Percentiles rank a stretch among this genome's conserved stretches.
phyloP scores from a whole-genome alignment of 1,284 basidiomycete species.

The Sanguinoderma infundibulare region DNA sequence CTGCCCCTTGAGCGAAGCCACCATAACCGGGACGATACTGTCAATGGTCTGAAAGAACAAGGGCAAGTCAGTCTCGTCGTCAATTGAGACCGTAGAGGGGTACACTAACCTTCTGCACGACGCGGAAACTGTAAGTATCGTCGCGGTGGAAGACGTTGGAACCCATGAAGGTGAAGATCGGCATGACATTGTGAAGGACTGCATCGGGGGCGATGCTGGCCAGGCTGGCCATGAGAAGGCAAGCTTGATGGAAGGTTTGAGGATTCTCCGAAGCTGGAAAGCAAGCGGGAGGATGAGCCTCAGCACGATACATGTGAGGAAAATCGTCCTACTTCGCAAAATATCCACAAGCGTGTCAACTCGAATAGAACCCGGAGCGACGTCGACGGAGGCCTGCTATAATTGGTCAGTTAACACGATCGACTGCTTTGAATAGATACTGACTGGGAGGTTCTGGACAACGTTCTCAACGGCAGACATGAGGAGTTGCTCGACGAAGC shows the following conservation, averaged over 20 bases:
- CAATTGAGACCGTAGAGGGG: neutral
- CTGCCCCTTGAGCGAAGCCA: slow-evolving; percentile 68
- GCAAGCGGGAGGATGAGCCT: slow-evolving; percentile 2
- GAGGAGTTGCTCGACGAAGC: slow-evolving; percentile 86
- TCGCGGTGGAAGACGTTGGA: slow-evolving; percentile 96
- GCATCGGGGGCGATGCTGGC: slow-evolving; percentile 88
- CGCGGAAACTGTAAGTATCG: slow-evolving; percentile 93
- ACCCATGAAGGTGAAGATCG: slow-evolving; percentile 99
- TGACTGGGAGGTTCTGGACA: slow-evolving; percentile 65
- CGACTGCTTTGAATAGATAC: slow-evolving; percentile 19
- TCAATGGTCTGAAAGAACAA: slow-evolving; percentile 73
- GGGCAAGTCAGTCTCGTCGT: neutral
- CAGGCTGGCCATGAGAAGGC: slow-evolving; percentile 88
- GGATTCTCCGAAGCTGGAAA: slow-evolving; percentile 83
- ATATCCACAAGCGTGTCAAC: slow-evolving; percentile 87
- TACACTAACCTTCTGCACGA: slow-evolving; percentile 82
- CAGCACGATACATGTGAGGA: neutral
- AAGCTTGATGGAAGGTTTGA: slow-evolving; percentile 92
- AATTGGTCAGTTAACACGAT: neutral
- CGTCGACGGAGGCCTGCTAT: slow-evolving; percentile 36
- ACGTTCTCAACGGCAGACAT: slow-evolving; percentile 82
- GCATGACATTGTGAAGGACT: slow-evolving; percentile 95
- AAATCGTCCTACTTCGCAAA: slow-evolving; percentile 66
- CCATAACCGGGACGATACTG: slow-evolving; percentile 93
- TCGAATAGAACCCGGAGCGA: slow-evolving; percentile 54